These are phyloP conservation scores for Plantago ovata DNA, from an alignment of 257 asterid species.

Conservation along the genomic window DNA sequence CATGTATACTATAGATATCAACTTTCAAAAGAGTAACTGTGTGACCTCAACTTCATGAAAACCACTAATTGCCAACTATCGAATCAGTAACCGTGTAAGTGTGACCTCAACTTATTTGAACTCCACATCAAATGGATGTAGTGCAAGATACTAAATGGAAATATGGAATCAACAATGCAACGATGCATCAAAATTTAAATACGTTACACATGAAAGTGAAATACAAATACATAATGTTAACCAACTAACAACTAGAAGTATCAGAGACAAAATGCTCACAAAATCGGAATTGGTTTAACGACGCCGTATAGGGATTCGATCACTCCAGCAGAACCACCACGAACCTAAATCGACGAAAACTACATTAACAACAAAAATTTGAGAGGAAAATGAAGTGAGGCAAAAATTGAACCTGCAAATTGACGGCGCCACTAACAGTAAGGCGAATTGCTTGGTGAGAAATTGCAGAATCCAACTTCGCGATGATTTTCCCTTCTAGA, in stretches of 20 bases:
- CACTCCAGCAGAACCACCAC: constrained; percentile 87
- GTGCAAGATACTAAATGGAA: too few relatives aligned
- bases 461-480: constrained; percentile 45
- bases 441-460: constrained; percentile 74
- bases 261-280: constrained; percentile 37
- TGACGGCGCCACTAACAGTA: constrained; percentile 59
- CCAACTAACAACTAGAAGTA: too few relatives aligned
- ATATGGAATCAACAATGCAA: background rate
- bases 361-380: background rate
- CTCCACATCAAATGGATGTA: background rate
- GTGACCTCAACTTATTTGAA: too few relatives aligned
- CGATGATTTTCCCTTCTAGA: constrained; percentile 58
- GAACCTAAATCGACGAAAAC: constrained; percentile 45
- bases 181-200: background rate
- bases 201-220: background rate
- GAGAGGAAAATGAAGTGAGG: background rate
- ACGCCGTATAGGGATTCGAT: constrained; percentile 82
- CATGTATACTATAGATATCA: background rate
- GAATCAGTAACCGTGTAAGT: too few relatives aligned
- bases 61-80: too few relatives aligned
- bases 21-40: too few relatives aligned
- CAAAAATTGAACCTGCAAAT: constrained; percentile 55
- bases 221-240: constrained; percentile 20
- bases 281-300: constrained; percentile 65
- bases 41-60: too few relatives aligned